These are phyloP conservation scores for Puccinia horiana DNA, from an alignment of 1,284 basidiomycete species.

Conservation along the genomic window DNA sequence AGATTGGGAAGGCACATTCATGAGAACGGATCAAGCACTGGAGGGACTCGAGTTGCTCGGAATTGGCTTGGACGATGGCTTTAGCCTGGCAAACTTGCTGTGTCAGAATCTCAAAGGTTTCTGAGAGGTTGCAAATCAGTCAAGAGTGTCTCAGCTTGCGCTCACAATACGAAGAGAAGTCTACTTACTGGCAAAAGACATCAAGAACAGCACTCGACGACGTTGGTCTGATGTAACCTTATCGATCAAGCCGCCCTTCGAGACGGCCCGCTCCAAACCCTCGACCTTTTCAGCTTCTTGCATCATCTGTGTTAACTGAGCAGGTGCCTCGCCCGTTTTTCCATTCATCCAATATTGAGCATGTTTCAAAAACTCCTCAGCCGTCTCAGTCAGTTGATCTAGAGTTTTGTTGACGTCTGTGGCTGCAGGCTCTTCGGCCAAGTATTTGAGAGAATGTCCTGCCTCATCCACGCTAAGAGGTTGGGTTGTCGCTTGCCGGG, in stretches of 20 bases:
- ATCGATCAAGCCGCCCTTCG: constrained; percentile 41
- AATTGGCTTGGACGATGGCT: background rate
- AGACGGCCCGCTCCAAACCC: constrained; percentile 9
- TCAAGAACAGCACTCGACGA: constrained; percentile 32
- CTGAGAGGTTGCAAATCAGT: background rate
- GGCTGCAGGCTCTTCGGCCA: background rate
- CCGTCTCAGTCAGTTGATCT: constrained; percentile 25
- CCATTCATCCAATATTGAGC: constrained; percentile 48
- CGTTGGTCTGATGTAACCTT: constrained; percentile 34
- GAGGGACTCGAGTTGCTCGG: constrained; percentile 16
- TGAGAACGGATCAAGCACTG: constrained; percentile 8
- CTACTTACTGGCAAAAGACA: constrained; percentile 45
- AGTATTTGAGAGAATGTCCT: background rate
- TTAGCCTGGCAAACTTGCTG: constrained; percentile 22
- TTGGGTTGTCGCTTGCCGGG: constrained; percentile 13
- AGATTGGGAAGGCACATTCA: background rate
- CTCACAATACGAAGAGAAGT: background rate
- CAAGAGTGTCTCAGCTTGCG: background rate
- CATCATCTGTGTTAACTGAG: constrained; percentile 26
- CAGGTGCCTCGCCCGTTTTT: constrained; percentile 33
- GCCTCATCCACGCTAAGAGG: background rate
- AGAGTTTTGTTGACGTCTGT: background rate
- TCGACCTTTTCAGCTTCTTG: constrained; percentile 35
- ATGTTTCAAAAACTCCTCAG: constrained; percentile 41
- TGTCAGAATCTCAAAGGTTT: constrained; percentile 34